Conservation (phyloP, 2,329 filamentous ascomycete genomes). For the Aspergillus clavatus region DNA sequence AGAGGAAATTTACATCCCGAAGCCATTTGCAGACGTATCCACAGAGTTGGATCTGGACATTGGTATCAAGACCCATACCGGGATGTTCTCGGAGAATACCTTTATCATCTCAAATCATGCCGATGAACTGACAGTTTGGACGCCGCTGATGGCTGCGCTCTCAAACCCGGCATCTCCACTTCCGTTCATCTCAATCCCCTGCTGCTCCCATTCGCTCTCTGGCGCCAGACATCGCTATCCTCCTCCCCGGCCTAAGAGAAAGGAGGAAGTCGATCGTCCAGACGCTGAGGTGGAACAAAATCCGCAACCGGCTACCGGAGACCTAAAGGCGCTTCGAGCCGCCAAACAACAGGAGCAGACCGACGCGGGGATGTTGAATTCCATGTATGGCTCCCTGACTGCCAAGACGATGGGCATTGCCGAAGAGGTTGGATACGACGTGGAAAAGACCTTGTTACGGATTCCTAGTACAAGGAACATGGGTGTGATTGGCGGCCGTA, state of each 20-base stretch:
- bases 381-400: conserved; percentile 78
- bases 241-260: conserved; percentile 22
- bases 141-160: conserved; percentile 74
- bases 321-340: conserved; percentile 37
- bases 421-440: conserved; percentile 64
- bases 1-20: conserved; percentile 59
- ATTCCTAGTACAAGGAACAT: conserved; percentile 91
- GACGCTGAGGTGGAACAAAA: conserved; percentile 15
- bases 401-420: conserved; percentile 70
- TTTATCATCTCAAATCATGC: conserved; percentile 98
- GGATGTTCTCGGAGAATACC: conserved; percentile 65
- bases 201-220: conserved; percentile 83
- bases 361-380: conserved; percentile 45
- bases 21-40: conserved; percentile 37
- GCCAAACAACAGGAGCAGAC: conserved; percentile 29
- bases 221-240: conserved; percentile 64
- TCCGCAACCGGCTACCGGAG: conserved; percentile 34
- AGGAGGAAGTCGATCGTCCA: conserved; percentile 27
- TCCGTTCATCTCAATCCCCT: conserved; percentile 89
- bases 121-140: conserved; percentile 94
- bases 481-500: conserved; percentile 65
- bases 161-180: conserved; percentile 52
- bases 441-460: conserved; percentile 79
- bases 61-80: conserved; percentile 39
- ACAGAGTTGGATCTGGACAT: conserved; percentile 1